A percentile compares a stretch with the other conserved stretches of the same genome.
Conservation (phyloP, 345 rosid genomes). For the Ailanthus altissimus region DNA sequence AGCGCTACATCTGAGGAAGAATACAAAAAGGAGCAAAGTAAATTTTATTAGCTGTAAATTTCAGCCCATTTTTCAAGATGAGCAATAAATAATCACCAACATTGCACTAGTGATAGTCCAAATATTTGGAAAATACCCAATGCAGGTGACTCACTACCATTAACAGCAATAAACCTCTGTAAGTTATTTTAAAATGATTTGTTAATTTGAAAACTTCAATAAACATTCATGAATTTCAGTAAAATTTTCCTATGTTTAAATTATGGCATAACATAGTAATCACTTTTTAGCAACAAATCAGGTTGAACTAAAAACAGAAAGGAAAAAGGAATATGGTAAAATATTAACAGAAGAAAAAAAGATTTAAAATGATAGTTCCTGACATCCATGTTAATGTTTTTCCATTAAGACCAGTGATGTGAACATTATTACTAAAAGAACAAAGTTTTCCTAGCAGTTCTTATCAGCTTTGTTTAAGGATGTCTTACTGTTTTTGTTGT, state of each 20-base stretch:
- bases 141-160: not conserved
- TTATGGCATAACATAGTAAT: not conserved
- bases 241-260: not conserved
- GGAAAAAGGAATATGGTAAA: not conserved
- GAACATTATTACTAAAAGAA: not conserved
- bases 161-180: not conserved
- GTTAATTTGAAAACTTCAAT: not conserved
- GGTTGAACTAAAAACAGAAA: not conserved
- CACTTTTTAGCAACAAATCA: not conserved
- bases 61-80: not conserved
- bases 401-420: not conserved
- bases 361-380: not conserved
- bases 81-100: not conserved
- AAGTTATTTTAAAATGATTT: not conserved
- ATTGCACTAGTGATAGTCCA: not conserved
- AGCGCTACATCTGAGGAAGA: conserved; percentile 83
- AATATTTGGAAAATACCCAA: not conserved
- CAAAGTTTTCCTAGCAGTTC: not conserved
- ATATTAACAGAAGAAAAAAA: not conserved
- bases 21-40: conserved; percentile 8
- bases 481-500: not conserved
- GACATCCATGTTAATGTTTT: not conserved
- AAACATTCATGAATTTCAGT: not conserved
- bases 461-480: not conserved
- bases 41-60: conserved; percentile 3